Percentiles rank a stretch among this genome's conserved stretches.
These are phyloP conservation scores for Fusarium kyushuense DNA, from an alignment of 2,329 filamentous ascomycete species.

Conservation along the genomic window DNA sequence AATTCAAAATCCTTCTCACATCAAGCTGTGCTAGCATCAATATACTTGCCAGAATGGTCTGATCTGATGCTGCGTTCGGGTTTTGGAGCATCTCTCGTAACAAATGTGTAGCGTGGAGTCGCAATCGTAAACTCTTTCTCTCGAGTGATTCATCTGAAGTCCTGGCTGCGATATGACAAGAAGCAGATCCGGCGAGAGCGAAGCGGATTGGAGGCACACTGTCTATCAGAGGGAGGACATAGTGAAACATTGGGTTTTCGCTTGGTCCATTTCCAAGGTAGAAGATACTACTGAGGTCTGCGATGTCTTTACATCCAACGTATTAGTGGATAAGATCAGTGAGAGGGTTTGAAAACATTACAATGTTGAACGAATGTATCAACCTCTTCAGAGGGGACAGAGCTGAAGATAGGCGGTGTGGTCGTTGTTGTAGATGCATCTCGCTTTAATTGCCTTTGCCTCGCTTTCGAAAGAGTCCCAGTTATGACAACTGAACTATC, in stretches of 20 bases:
- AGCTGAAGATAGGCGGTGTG: rapidly evolving
- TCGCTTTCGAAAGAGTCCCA: not conserved
- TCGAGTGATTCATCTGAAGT: constrained; percentile 1
- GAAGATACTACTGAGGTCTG: constrained; percentile 20
- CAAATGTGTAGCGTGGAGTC: constrained; percentile 7
- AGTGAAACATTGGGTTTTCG: constrained; percentile 26
- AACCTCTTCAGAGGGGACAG: not conserved
- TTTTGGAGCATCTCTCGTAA: constrained; percentile 4
- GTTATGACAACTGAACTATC: not conserved
- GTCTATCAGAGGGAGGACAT: constrained; percentile 18
- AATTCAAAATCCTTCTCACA: not conserved
- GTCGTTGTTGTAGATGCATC: no score
- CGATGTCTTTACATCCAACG: not conserved
- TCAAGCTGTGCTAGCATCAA: constrained; percentile 26
- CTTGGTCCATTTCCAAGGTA: constrained; percentile 15
- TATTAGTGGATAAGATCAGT: not conserved
- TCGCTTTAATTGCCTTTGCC: not conserved
- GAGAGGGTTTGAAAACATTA: not conserved
- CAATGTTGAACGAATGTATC: constrained; percentile 13
- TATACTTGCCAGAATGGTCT: constrained; percentile 11
- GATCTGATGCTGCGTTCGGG: not conserved
- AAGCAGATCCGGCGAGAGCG: constrained; percentile 17
- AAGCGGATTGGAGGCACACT: constrained; percentile 15
- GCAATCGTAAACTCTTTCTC: constrained; percentile 14
- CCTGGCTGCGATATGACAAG: constrained; percentile 21